These are phyloP conservation scores for Diaporthe destruens DNA, from an alignment of 2,329 filamentous ascomycete species.

Conservation along the genomic window DNA sequence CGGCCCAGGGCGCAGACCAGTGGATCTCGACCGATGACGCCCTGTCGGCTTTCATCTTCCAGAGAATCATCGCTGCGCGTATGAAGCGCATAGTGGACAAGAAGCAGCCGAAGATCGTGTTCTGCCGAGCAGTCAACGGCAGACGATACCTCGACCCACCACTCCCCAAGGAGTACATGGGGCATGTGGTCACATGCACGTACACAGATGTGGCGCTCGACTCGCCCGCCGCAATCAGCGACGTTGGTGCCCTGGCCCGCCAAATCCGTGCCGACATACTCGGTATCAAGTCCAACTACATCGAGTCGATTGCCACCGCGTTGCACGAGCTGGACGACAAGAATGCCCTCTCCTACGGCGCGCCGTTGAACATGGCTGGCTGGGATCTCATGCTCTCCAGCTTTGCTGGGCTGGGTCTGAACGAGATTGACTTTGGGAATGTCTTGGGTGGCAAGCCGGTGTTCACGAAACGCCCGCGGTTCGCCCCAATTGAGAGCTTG, in stretches of 20 bases:
- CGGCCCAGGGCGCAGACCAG: neutral
- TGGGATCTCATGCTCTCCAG: conserved; percentile 36
- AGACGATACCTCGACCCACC: conserved; percentile 30
- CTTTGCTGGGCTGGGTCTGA: conserved; percentile 29
- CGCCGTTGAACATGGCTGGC: conserved; percentile 17
- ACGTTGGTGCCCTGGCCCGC: conserved; percentile 25
- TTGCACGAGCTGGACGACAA: conserved; percentile 37
- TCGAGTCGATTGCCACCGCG: conserved; percentile 38
- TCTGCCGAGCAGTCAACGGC: conserved; percentile 35
- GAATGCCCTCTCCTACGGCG: conserved; percentile 22
- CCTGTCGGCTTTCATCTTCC: conserved; percentile 33
- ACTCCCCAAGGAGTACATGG: conserved; percentile 29
- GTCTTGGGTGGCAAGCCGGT: conserved; percentile 31
- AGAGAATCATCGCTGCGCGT: conserved; percentile 33
- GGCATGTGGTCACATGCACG: conserved; percentile 31
- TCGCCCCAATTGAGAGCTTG: conserved; percentile 29
- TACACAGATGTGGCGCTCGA: conserved; percentile 24
- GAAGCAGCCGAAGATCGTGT: neutral
- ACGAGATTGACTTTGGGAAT: conserved; percentile 26
- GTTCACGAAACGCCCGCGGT: conserved; percentile 34
- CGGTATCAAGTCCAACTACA: conserved; percentile 13
- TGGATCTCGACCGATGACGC: conserved; percentile 40
- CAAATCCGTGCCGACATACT: conserved; percentile 30
- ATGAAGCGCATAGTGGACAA: conserved; percentile 33
- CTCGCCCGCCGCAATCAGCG: neutral